Conservation (phyloP, 129 eudicot genomes). For the Artemisia tridentata region DNA sequence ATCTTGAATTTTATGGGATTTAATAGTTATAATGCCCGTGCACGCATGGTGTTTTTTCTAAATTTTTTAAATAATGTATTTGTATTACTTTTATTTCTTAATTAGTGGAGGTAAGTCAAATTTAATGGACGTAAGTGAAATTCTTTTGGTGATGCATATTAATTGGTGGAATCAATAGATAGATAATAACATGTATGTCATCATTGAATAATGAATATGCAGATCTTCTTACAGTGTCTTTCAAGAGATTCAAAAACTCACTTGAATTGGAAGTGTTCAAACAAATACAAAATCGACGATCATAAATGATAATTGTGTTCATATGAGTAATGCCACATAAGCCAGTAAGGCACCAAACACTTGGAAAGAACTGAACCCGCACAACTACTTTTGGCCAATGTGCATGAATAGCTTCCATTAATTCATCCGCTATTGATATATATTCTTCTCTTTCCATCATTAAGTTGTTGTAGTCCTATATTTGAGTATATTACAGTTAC, state of each 20-base stretch:
- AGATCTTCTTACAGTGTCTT: conserved; percentile 70
- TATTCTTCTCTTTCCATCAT: conserved; percentile 90
- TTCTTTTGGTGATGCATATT: neutral
- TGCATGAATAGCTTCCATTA: conserved; percentile 93
- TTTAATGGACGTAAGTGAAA: neutral
- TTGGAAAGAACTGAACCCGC: conserved; percentile 57
- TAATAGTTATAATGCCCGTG: neutral
- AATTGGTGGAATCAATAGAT: neutral
- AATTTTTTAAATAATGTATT: too few relatives aligned
- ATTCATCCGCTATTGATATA: conserved; percentile 79
- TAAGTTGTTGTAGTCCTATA: conserved; percentile 86
- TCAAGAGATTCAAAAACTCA: conserved; percentile 95
- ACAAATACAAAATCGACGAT: conserved; percentile 40
- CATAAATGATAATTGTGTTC: conserved; percentile 11
- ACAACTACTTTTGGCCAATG: conserved; percentile 99
- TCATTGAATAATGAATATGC: conserved; percentile 76
- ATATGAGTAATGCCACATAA: conserved; percentile 4
- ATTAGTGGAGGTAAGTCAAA: too few relatives aligned
- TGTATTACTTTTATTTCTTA: too few relatives aligned
- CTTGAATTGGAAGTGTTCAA: conserved; percentile 96
- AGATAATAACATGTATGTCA: conserved; percentile 79
- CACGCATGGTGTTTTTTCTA: too few relatives aligned
- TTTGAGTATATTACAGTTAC: conserved; percentile 30
- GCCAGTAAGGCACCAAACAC: neutral
- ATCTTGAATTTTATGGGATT: too few relatives aligned